A percentile compares a stretch with the other conserved stretches of the same genome.
phyloP scores from a whole-genome alignment of 192 early-diverging fungal genomes.

The Piromyces finnis region DNA sequence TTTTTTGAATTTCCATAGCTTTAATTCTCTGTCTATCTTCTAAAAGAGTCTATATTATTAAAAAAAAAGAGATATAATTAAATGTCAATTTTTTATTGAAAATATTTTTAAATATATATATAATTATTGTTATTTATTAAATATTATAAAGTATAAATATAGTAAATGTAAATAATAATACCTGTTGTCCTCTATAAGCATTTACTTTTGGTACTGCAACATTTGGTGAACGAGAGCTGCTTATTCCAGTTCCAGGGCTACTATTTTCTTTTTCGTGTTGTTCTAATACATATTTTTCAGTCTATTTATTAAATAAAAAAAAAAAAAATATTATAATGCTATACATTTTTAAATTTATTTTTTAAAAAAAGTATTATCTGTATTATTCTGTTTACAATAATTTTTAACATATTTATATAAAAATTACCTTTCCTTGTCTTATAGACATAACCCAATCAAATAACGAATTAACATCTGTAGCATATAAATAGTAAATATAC shows the following conservation, averaged over 20 bases:
- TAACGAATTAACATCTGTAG: conserved; percentile 38
- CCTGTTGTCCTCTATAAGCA: background rate
- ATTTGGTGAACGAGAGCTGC: background rate
- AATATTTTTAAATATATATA: too few species aligned
- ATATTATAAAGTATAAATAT: too few species aligned
- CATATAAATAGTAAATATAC: conserved; percentile 56
- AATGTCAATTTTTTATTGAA: too few species aligned
- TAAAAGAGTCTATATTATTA: background rate
- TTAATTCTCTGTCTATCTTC: background rate
- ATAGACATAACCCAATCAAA: conserved; percentile 57
- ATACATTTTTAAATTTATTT: too few species aligned
- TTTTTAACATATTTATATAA: too few species aligned
- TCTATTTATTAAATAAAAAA: background rate
- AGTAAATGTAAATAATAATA: background rate
- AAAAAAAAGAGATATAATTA: too few species aligned
- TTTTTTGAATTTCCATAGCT: background rate
- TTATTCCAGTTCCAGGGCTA: background rate
- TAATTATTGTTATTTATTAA: too few species aligned
- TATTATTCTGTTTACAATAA: too few species aligned
- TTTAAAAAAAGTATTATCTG: too few species aligned
- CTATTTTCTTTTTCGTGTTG: background rate
- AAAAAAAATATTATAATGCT: too few species aligned
- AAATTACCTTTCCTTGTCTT: conserved; percentile 45
- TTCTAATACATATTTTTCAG: background rate
- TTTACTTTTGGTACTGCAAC: background rate